These are phyloP conservation scores for Colletotrichum phormii DNA, from an alignment of 2,329 filamentous ascomycete species.

Conservation along the genomic window DNA sequence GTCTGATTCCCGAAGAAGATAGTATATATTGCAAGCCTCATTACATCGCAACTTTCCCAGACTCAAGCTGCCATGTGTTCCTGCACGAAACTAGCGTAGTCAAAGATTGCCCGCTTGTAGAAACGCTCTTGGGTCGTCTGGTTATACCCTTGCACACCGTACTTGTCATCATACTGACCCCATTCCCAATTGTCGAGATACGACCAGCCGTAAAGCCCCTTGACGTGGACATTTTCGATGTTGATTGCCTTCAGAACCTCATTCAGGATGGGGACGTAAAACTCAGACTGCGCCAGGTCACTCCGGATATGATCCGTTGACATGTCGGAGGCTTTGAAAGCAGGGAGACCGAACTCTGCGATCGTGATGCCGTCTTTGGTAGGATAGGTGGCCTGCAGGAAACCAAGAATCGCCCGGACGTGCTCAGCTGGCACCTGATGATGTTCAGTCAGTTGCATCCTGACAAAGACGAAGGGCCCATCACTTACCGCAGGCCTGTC, in stretches of 20 bases:
- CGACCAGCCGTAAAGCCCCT: neutral
- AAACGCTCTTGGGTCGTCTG: neutral
- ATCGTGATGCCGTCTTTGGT: neutral
- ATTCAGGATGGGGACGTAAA: neutral
- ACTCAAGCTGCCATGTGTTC: neutral
- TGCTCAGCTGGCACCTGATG: neutral
- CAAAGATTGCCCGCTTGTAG: neutral
- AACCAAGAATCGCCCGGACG: neutral
- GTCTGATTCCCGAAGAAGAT: neutral
- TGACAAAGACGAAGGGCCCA: accelerated
- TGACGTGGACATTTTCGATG: neutral
- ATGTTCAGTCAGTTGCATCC: neutral
- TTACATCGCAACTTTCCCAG: neutral
- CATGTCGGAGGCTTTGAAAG: neutral
- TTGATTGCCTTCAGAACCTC: neutral
- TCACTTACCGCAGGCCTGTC: too few relatives aligned
- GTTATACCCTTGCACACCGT: neutral
- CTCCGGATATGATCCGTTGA: neutral
- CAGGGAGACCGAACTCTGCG: neutral
- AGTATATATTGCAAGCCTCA: neutral
- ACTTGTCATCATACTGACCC: neutral
- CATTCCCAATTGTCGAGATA: neutral
- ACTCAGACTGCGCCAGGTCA: neutral
- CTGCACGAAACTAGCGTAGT: neutral
- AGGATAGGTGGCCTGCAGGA: neutral